phyloP scores from a whole-genome alignment of 495 filamentous ascomycete genomes.

The Talaromyces liani region DNA sequence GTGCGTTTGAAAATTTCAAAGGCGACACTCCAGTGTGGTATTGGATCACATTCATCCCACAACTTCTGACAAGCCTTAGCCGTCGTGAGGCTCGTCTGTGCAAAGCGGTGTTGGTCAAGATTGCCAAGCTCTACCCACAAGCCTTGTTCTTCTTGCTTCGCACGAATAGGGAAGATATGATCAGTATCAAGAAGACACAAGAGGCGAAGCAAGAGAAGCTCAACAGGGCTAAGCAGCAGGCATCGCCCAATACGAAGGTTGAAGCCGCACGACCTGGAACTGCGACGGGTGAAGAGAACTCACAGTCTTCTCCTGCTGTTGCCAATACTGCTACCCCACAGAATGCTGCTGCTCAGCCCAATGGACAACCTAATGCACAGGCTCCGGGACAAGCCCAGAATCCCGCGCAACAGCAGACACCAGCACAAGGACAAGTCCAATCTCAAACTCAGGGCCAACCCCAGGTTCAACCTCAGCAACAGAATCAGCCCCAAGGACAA shows the following conservation, averaged over 20 bases:
- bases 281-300: slow-evolving; percentile 38
- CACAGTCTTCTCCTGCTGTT: slow-evolving; percentile 27
- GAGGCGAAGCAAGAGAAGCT: slow-evolving; percentile 68
- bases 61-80: slow-evolving; percentile 80
- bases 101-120: slow-evolving; percentile 75
- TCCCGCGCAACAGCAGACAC: slow-evolving; percentile 11
- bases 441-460: background rate
- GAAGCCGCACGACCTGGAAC: slow-evolving; percentile 36
- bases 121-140: slow-evolving; percentile 92
- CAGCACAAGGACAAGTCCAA: slow-evolving; percentile 17
- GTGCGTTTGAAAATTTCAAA: slow-evolving; percentile 87
- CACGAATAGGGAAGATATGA: slow-evolving; percentile 92
- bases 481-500: slow-evolving; percentile 19
- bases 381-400: slow-evolving; percentile 12
- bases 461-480: slow-evolving; percentile 13
- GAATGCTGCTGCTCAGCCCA: slow-evolving; percentile 20
- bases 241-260: slow-evolving; percentile 42
- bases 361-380: slow-evolving; percentile 26
- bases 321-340: slow-evolving; percentile 17
- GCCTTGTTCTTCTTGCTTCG: slow-evolving; percentile 89
- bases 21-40: slow-evolving; percentile 97
- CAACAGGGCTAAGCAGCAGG: slow-evolving; percentile 34
- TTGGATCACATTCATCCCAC: slow-evolving; percentile 98
- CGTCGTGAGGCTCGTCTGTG: slow-evolving; percentile 86
- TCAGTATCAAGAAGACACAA: slow-evolving; percentile 79